A percentile compares a stretch with the other conserved stretches of the same genome.
phyloP scores from a whole-genome alignment of 805 yeast genomes.

The Debaryomyces castellii region DNA sequence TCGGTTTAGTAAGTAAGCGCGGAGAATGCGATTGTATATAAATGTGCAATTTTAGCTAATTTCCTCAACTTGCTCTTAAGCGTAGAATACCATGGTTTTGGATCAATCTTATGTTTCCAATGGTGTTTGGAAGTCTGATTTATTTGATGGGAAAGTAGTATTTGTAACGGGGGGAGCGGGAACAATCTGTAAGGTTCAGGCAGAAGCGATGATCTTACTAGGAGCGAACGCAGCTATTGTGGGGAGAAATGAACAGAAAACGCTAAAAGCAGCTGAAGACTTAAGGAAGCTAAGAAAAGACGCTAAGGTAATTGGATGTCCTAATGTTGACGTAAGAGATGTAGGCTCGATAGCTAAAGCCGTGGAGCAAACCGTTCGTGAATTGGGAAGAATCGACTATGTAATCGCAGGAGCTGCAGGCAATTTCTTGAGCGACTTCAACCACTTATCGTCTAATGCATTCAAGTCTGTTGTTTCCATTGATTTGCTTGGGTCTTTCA shows the following conservation, averaged over 20 bases:
- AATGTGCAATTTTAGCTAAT: not conserved
- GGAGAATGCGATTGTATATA: not conserved
- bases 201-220: constrained; percentile 76
- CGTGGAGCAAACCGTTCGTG: constrained; percentile 54
- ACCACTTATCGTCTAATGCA: constrained; percentile 43
- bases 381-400: constrained; percentile 42
- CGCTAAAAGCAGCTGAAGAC: constrained; percentile 65
- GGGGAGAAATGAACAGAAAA: constrained; percentile 70
- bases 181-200: constrained; percentile 84
- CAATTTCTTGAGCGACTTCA: constrained; percentile 41
- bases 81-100: constrained; percentile 5
- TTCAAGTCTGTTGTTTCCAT: constrained; percentile 39
- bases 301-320: constrained; percentile 65
- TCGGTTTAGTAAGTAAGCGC: not conserved
- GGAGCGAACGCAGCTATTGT: constrained; percentile 87
- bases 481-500: constrained; percentile 41
- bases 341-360: constrained; percentile 58
- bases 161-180: constrained; percentile 97
- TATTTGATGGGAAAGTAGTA: constrained; percentile 81
- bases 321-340: constrained; percentile 75
- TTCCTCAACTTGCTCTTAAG: not conserved
- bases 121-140: constrained; percentile 50
- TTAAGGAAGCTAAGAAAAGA: constrained; percentile 53
- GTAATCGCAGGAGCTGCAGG: constrained; percentile 49
- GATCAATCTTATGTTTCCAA: constrained; percentile 23